phyloP scores from a whole-genome alignment of 2,329 filamentous ascomycete species.

The Calonectria honghensis region DNA sequence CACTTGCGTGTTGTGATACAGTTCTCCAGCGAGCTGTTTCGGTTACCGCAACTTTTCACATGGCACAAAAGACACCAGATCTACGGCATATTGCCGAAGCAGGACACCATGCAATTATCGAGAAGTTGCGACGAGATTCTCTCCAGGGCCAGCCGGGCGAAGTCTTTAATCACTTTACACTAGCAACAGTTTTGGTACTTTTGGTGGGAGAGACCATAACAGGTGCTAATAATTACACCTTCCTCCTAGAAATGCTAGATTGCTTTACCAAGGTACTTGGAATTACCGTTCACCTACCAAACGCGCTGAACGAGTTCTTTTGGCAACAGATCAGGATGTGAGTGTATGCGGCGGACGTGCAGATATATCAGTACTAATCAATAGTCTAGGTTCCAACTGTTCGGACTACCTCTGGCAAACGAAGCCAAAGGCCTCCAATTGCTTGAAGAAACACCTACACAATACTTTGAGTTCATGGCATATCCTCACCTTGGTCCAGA shows the following conservation, averaged over 20 bases:
- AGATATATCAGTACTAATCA: background rate
- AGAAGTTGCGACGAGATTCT: slow-evolving; percentile 59
- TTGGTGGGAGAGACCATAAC: slow-evolving; percentile 65
- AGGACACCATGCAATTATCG: slow-evolving; percentile 60
- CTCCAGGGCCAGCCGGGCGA: slow-evolving; percentile 52
- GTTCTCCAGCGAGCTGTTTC: slow-evolving; percentile 60
- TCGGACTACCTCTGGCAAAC: slow-evolving; percentile 55
- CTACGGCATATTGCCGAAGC: slow-evolving; percentile 58
- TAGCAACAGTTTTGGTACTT: slow-evolving; percentile 62
- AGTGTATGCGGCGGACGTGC: background rate
- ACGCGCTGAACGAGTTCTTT: slow-evolving; percentile 52
- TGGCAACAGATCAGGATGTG: slow-evolving; percentile 59
- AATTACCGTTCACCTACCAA: slow-evolving; percentile 46
- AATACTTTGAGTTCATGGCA: slow-evolving; percentile 56
- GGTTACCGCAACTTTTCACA: slow-evolving; percentile 63
- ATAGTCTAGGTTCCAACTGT: slow-evolving; percentile 55
- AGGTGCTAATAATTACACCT: slow-evolving; percentile 61
- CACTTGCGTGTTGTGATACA: slow-evolving; percentile 62
- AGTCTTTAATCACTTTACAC: slow-evolving; percentile 61
- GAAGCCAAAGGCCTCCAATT: slow-evolving; percentile 54
- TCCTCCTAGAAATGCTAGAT: slow-evolving; percentile 61
- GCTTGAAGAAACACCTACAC: slow-evolving; percentile 45
- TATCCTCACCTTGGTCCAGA: slow-evolving; percentile 47
- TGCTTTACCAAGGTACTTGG: slow-evolving; percentile 53
- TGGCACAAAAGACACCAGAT: slow-evolving; percentile 57